Evolutionary conservation across 1,139 yeast species (phyloP), one percentile per base, ranked within the genome.

Genomic region (Blastobotrys petasosporus): DNA sequence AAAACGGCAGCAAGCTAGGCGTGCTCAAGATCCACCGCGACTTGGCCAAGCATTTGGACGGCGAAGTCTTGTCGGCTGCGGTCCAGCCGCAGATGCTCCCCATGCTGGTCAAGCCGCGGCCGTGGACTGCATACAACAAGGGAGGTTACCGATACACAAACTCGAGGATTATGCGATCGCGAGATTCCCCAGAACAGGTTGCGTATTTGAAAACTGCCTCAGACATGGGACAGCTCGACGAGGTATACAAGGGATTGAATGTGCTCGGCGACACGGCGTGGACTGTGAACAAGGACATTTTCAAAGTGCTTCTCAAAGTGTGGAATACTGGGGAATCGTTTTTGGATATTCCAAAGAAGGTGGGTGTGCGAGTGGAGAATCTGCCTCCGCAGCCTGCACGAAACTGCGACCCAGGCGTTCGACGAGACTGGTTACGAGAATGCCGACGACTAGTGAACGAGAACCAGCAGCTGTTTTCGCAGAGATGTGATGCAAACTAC

Each of bases 401-500:
- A 41, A 77, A 64, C 41, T 64, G 65, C 1, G 95, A 87, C 51
- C 97, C 97, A 0, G 68, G 73, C 17, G 84, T 70, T 11, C 74
- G 83, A 43, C 76, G 80, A 49, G 82, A 79, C 41, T 85, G 92
- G 76, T 79, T 80, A 54, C 73, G 79, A 41, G 67, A 71, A 46
- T 78, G 85, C 52, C 79, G 79, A 48, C 72, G 69, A 37, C 62
- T 77, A 6, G 74, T 80, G 16, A 77, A 79, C 52, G 82, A 78
- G 40, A 81, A 80, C 46, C 77, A 85, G 11, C 72, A 82, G 29
- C 73, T 76, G 54, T 80, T 92, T 63, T 88, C 97, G 0, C 85
- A 82, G 63, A 77, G 99, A 65, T 92, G 98, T 69, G 97, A 90
- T 64, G 75, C 86, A 54, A 92, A 92, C 63, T 92, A 94, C 65